Evolutionary conservation across 1,284 basidiomycete genomes (phyloP), one percentile per base, ranked within the genome.

Genomic region (Laetiporus sulphureus): DNA sequence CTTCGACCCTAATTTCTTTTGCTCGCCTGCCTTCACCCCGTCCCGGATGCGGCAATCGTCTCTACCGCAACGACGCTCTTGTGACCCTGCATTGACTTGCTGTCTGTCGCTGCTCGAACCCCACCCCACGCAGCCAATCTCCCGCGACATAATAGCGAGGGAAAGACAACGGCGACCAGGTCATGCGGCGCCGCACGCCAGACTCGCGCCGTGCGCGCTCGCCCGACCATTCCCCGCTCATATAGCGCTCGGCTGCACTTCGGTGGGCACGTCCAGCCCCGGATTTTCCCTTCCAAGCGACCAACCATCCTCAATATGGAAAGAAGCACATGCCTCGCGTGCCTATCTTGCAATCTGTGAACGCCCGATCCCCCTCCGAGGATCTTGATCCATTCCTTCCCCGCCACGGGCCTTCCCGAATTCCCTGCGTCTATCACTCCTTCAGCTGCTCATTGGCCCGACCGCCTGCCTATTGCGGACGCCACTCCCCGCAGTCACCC

Each of bases 281-380:
- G 40, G 40, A 36, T 31, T 41, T 41, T 41, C 33, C 40, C 34
- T 35, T 20, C 19, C 40, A 41, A 41, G 40, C 40, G 40, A 36
- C 25, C 13, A 24, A 27, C 31, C 34, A 36, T 34, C 13, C 33
- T 34, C 24, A 24, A 20, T 27, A 7, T 22, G 33, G 33, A 24
- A 1, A 18, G 34, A 41, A 41, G 40, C 40, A 36, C 34, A 41
- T 41, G 40, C 34, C 40, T 7, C 25, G 33, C 34, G 40, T 36
- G 40, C 40, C 40, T 41, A 41, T 41, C 40, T 41, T 21, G n/a
- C n/a, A n/a, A n/a, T n/a, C n/a, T n/a, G n/a, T n/a, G n/a, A 13
- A 33, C 13, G 18, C 32, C 40, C 40, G 40, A 41, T 41, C 40
- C 19, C 34, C 33, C 40, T 20, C 39, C 25, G 15, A 25, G 3